phyloP scores from a whole-genome alignment of 2,329 filamentous ascomycete species.

The Ophiostoma angusticollis region DNA sequence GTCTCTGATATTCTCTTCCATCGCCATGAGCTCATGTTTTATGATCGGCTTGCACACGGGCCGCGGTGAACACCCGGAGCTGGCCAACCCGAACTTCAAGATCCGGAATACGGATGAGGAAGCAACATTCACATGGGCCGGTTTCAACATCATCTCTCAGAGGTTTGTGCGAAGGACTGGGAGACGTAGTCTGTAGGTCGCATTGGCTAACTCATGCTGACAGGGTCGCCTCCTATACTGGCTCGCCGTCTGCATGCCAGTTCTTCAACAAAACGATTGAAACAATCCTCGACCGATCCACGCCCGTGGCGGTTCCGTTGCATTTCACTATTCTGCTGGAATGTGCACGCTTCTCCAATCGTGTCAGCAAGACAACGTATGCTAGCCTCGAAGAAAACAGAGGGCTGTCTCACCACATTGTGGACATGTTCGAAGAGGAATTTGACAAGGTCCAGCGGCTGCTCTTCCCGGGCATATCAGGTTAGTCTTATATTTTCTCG shows the following conservation, averaged over 20 bases:
- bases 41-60: slow-evolving; percentile 40
- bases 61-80: slow-evolving; percentile 36
- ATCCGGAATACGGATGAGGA: slow-evolving; percentile 37
- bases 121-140: slow-evolving; percentile 39
- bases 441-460: slow-evolving; percentile 34
- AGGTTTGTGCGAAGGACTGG: too few relatives aligned
- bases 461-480: slow-evolving; percentile 33
- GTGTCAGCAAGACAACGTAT: slow-evolving; percentile 33
- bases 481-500: slow-evolving; percentile 20
- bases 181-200: too few relatives aligned
- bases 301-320: slow-evolving; percentile 27
- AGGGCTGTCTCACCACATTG: slow-evolving; percentile 33
- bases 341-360: slow-evolving; percentile 37
- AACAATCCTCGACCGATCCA: slow-evolving; percentile 28
- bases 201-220: not conserved
- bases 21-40: slow-evolving; percentile 34
- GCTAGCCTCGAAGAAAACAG: slow-evolving; percentile 33
- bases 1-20: slow-evolving; percentile 32
- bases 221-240: slow-evolving; percentile 27
- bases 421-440: slow-evolving; percentile 38
- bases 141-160: slow-evolving; percentile 39
- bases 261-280: slow-evolving; percentile 39
- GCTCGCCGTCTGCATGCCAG: slow-evolving; percentile 31
- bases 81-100: slow-evolving; percentile 30
- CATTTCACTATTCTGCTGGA: slow-evolving; percentile 35